Conservation (phyloP, 73 alveolate species). For the Blepharisma japonicum region DNA sequence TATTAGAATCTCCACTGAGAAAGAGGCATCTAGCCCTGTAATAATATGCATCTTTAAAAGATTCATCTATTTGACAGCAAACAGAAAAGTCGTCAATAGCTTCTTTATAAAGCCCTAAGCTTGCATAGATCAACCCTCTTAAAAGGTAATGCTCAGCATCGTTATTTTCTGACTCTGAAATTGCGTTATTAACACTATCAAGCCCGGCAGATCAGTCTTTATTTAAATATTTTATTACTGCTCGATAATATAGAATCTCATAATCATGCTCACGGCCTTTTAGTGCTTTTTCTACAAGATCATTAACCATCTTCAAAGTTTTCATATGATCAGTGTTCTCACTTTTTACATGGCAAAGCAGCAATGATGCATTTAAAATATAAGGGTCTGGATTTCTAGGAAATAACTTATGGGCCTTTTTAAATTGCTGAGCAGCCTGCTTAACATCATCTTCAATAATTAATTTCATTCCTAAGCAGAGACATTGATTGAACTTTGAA, state of each 20-base stretch:
- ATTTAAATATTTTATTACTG: slow-evolving; percentile 41
- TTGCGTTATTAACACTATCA: slow-evolving; percentile 52
- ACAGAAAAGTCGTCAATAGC: slow-evolving; percentile 63
- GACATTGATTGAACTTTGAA: neutral
- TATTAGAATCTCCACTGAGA: slow-evolving; percentile 59
- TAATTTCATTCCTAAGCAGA: neutral
- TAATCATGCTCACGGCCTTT: neutral
- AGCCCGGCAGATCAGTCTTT: slow-evolving; percentile 50
- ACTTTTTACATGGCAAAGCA: neutral
- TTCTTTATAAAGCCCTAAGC: slow-evolving; percentile 64
- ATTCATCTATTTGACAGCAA: slow-evolving; percentile 52
- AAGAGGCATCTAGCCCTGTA: slow-evolving; percentile 67
- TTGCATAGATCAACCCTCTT: slow-evolving; percentile 65
- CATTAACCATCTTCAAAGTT: neutral
- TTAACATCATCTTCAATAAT: neutral
- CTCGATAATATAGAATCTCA: slow-evolving; percentile 55
- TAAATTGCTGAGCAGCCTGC: neutral
- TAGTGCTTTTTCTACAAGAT: neutral
- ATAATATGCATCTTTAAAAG: slow-evolving; percentile 58
- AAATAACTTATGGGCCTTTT: neutral
- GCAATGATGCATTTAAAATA: neutral
- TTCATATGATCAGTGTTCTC: neutral
- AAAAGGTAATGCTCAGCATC: slow-evolving; percentile 57
- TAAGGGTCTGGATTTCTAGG: slow-evolving; percentile 14
- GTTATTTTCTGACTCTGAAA: slow-evolving; percentile 62